Evolutionary conservation across 139 green algal species (phyloP).

Genomic region (Chlorella sp.): DNA sequence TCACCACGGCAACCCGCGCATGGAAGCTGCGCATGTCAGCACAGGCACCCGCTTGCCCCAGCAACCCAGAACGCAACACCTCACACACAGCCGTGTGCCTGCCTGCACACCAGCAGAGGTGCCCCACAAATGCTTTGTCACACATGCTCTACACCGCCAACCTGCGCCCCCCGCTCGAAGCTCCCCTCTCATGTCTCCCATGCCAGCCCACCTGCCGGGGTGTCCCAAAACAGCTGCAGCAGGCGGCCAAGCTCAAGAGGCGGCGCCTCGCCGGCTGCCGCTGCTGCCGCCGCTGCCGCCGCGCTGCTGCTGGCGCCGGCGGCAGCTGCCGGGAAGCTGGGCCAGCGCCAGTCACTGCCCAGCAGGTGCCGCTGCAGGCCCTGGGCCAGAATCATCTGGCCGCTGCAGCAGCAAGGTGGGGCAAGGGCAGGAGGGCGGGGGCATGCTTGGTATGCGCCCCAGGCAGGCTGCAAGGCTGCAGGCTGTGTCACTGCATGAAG

Average conservation of each 20-base stretch:
- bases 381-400: constrained; percentile 93
- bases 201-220: constrained; percentile 15
- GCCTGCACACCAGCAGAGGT: neutral
- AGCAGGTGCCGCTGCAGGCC: constrained; percentile 65
- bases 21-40: neutral
- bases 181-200: neutral
- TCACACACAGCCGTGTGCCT: no score
- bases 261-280: neutral
- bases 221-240: constrained; percentile 67
- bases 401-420: constrained; percentile 51
- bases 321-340: neutral
- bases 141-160: no score
- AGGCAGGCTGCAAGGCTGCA: neutral
- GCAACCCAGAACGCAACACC: no score
- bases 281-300: neutral
- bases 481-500: neutral
- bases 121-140: no score
- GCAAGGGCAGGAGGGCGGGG: neutral
- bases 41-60: neutral
- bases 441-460: neutral
- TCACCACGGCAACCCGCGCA: no score
- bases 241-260: constrained; percentile 49
- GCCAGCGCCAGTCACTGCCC: constrained; percentile 56
- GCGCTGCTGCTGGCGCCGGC: neutral
- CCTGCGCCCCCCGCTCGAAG: no score